These are phyloP conservation scores for Beauveria sp. DNA, from an alignment of 2,329 filamentous ascomycete species.

Conservation along the genomic window DNA sequence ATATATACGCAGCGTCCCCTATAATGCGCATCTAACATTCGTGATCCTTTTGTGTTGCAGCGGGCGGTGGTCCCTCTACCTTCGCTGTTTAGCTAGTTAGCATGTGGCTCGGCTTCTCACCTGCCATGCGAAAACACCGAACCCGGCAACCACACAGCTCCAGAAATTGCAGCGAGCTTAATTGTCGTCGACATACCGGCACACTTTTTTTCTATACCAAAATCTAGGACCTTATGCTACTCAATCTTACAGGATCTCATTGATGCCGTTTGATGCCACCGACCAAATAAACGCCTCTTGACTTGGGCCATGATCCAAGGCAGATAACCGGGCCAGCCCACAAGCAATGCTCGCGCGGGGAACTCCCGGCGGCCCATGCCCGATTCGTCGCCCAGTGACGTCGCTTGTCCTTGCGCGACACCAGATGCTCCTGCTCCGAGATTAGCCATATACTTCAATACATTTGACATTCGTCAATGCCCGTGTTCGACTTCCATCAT, in stretches of 20 bases:
- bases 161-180: neutral
- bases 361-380: conserved; percentile 7
- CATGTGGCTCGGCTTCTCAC: conserved; percentile 1
- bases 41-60: too few relatives aligned
- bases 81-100: neutral
- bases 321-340: neutral
- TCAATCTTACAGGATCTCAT: neutral
- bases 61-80: neutral
- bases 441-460: neutral
- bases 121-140: neutral
- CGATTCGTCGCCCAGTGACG: conserved; percentile 3
- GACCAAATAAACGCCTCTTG: neutral
- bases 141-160: neutral
- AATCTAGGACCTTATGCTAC: neutral
- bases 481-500: neutral
- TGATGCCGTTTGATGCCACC: neutral
- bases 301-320: neutral
- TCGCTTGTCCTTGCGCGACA: neutral
- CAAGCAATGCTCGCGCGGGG: neutral
- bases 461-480: neutral
- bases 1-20: neutral
- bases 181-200: neutral
- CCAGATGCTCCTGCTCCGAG: neutral
- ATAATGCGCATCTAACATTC: too few relatives aligned
- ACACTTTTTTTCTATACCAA: neutral